phyloP scores from a whole-genome alignment of 164 flowering plant genomes.

The Taxillus chinensis region DNA sequence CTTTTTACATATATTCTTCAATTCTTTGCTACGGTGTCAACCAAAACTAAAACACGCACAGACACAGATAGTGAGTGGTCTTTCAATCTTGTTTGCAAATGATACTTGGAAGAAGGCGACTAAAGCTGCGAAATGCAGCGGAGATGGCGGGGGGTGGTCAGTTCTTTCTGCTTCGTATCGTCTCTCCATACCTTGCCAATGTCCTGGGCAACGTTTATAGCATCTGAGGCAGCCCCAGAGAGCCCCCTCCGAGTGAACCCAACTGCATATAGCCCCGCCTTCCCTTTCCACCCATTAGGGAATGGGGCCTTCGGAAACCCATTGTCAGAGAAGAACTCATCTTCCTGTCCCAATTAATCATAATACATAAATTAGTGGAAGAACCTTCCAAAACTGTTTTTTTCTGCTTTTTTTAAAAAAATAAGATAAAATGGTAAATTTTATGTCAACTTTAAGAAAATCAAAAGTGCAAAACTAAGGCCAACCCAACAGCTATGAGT shows the following conservation, averaged over 20 bases:
- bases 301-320: conserved; percentile 51
- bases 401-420: neutral
- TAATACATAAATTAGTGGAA: neutral
- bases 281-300: conserved; percentile 59
- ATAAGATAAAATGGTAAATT: neutral
- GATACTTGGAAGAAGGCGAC: neutral
- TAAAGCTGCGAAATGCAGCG: conserved; percentile 53
- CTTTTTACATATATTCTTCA: neutral
- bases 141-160: conserved; percentile 32
- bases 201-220: conserved; percentile 43
- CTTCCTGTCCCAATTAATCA: conserved; percentile 25
- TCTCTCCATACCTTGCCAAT: conserved; percentile 45
- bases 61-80: too few relatives aligned
- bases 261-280: conserved; percentile 48
- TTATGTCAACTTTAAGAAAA: neutral
- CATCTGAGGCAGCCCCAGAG: conserved; percentile 50
- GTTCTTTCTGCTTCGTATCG: conserved; percentile 35
- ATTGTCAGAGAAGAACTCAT: conserved; percentile 42
- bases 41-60: too few relatives aligned
- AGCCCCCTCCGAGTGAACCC: conserved; percentile 73
- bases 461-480: conserved; percentile 5
- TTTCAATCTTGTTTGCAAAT: neutral
- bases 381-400: conserved; percentile 1
- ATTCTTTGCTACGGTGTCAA: too few relatives aligned
- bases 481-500: neutral